These are phyloP conservation scores for Metarhizium brunneum DNA, from an alignment of 2,329 filamentous ascomycete genomes.

Conservation along the genomic window DNA sequence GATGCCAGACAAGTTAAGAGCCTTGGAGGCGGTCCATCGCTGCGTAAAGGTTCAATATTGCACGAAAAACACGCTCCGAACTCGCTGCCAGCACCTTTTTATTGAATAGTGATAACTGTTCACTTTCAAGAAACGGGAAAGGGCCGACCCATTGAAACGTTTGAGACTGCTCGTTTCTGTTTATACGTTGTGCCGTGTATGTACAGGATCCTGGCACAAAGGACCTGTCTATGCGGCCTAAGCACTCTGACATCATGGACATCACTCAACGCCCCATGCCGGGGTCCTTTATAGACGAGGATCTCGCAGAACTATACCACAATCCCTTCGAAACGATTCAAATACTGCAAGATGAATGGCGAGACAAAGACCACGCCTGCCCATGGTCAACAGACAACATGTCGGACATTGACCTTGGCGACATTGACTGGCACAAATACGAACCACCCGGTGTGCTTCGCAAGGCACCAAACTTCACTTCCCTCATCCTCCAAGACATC, in stretches of 20 bases:
- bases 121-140: no score
- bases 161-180: background rate
- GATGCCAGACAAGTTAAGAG: background rate
- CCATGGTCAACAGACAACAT: constrained; percentile 15
- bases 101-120: no score
- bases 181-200: background rate
- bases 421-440: constrained; percentile 37
- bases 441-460: constrained; percentile 34
- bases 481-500: constrained; percentile 31
- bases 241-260: background rate
- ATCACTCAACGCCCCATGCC: constrained; percentile 16
- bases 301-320: constrained; percentile 20
- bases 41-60: no score
- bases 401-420: constrained; percentile 14
- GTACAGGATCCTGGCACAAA: background rate
- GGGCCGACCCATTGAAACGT: no score
- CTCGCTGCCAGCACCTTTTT: no score
- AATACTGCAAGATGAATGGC: constrained; percentile 14
- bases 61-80: no score
- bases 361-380: constrained; percentile 9
- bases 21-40: no score
- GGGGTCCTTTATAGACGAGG: constrained; percentile 19
- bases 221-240: background rate
- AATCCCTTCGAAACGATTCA: constrained; percentile 18
- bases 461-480: constrained; percentile 26